phyloP scores from a whole-genome alignment of 2,329 filamentous ascomycete species.

The Botryotinia narcissicola region DNA sequence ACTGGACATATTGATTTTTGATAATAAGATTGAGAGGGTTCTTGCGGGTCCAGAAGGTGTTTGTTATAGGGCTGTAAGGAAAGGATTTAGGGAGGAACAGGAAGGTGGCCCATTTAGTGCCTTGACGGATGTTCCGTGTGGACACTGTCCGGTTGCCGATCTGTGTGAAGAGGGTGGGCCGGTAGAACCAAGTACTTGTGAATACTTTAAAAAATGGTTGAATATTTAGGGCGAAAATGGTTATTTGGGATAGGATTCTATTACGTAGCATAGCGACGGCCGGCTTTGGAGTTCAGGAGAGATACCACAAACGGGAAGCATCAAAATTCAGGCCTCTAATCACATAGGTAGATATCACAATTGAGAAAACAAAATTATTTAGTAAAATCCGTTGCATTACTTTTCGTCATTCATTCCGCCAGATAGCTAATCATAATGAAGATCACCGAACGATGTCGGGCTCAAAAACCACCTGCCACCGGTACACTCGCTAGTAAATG shows the following conservation, averaged over 20 bases:
- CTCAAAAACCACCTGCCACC: slow-evolving; percentile 23
- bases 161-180: slow-evolving; percentile 88
- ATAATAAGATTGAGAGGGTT: slow-evolving; percentile 74
- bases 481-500: slow-evolving; percentile 40
- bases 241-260: slow-evolving; percentile 21
- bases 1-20: slow-evolving; percentile 83
- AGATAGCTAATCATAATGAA: slow-evolving; percentile 18
- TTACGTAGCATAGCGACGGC: slow-evolving; percentile 36
- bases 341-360: slow-evolving; percentile 2
- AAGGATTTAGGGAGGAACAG: slow-evolving; percentile 35
- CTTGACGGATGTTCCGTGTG: slow-evolving; percentile 83
- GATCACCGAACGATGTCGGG: slow-evolving; percentile 18
- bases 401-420: slow-evolving; percentile 20
- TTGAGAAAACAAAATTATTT: slow-evolving; percentile 15
- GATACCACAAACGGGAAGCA: slow-evolving; percentile 31
- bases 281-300: slow-evolving; percentile 35
- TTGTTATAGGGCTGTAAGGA: slow-evolving; percentile 39
- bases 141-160: slow-evolving; percentile 87
- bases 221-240: slow-evolving; percentile 34
- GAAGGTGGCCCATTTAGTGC: slow-evolving; percentile 45
- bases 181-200: slow-evolving; percentile 84
- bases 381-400: slow-evolving; percentile 19
- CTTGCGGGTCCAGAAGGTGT: slow-evolving; percentile 34
- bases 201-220: slow-evolving; percentile 88
- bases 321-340: neutral